A percentile compares a stretch with the other conserved stretches of the same genome.
Conservation (phyloP, 2,329 filamentous ascomycete genomes). For the Purpureocillium takamizusanense region DNA sequence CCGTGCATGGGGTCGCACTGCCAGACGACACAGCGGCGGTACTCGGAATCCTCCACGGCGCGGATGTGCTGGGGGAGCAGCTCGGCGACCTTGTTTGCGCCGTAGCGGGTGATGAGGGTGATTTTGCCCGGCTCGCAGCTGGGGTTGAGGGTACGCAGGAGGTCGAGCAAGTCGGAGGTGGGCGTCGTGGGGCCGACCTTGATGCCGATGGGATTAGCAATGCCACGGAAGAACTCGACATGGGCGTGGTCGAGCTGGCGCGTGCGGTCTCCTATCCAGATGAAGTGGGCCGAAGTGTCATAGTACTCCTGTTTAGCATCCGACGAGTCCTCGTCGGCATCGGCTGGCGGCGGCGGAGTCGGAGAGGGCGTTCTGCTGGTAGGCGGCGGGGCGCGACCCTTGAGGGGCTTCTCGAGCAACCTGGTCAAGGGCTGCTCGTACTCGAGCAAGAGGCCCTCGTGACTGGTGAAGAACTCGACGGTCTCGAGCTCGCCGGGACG, state of each 20-base stretch:
- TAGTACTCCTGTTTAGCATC: conserved; percentile 59
- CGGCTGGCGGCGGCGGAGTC: conserved; percentile 17
- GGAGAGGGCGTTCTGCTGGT: conserved; percentile 30
- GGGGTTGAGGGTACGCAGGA: conserved; percentile 84
- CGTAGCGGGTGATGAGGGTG: conserved; percentile 93
- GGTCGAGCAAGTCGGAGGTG: conserved; percentile 61
- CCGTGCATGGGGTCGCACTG: conserved; percentile 99
- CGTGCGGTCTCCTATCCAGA: conserved; percentile 97
- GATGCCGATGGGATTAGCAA: conserved; percentile 92
- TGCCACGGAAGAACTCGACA: conserved; percentile 94
- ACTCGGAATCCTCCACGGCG: conserved; percentile 73
- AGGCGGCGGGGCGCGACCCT: background rate
- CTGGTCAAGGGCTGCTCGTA: conserved; percentile 88
- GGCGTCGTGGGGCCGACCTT: conserved; percentile 89
- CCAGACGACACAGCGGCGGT: conserved; percentile 67
- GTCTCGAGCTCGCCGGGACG: conserved; percentile 78
- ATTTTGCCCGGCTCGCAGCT: conserved; percentile 78
- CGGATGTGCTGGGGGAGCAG: conserved; percentile 81
- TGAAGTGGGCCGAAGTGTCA: conserved; percentile 90
- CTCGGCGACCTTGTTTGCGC: conserved; percentile 63
- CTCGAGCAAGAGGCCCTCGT: conserved; percentile 87
- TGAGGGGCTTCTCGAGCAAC: conserved; percentile 55
- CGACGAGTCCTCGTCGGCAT: conserved; percentile 12
- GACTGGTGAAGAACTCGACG: conserved; percentile 90
- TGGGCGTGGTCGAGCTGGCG: conserved; percentile 88